phyloP scores from a whole-genome alignment of 352 stramenopile genomes.

The Globisporangium cederbergense region DNA sequence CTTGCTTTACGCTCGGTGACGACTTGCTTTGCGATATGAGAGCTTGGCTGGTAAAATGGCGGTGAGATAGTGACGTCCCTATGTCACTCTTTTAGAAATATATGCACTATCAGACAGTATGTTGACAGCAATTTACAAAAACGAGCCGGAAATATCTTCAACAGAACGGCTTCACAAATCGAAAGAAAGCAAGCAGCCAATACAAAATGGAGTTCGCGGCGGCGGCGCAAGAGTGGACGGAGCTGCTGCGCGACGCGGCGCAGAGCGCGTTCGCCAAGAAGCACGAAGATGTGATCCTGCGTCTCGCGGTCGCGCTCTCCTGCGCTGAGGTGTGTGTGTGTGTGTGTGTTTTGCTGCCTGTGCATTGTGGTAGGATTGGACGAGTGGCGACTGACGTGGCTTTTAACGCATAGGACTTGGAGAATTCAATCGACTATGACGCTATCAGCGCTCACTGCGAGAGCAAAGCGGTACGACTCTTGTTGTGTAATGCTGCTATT shows the following conservation, averaged over 20 bases:
- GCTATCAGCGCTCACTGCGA: conserved; percentile 9
- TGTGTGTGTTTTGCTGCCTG: background rate
- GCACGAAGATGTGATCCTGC: conserved; percentile 27
- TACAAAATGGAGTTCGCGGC: conserved; percentile 22
- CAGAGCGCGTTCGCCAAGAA: conserved; percentile 22
- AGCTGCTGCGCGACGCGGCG: conserved; percentile 29
- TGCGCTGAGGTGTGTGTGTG: conserved; percentile 5
- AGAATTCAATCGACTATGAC: conserved; percentile 10
- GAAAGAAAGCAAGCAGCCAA: background rate
- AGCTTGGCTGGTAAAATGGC: background rate
- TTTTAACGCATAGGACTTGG: conserved; percentile 1
- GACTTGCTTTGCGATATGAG: background rate
- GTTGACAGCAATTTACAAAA: background rate
- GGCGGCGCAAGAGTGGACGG: conserved; percentile 37
- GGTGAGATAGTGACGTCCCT: background rate
- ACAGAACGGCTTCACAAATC: background rate
- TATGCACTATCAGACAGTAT: background rate
- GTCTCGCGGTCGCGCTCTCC: conserved; percentile 32
- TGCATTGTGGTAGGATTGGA: background rate
- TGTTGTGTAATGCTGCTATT: background rate
- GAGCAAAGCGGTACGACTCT: conserved; percentile 16
- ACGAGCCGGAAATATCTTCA: background rate
- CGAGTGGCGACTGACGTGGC: background rate
- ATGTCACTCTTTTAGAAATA: background rate
- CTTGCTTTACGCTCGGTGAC: background rate